phyloP scores from a whole-genome alignment of 2,329 filamentous ascomycete genomes.

The Botrytis cinerea region DNA sequence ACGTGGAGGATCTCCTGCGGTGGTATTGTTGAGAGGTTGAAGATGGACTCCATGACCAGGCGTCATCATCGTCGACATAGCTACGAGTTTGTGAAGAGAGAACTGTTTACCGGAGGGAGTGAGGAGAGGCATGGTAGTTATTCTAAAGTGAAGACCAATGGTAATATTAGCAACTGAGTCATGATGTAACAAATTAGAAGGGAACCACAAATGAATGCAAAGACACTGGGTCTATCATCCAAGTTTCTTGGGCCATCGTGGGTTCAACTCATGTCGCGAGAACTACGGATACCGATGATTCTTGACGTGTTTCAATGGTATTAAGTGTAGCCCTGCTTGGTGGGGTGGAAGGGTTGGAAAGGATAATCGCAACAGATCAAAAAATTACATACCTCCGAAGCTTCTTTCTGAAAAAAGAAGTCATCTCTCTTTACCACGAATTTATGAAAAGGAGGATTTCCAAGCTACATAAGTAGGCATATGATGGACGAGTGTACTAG shows the following conservation, averaged over 20 bases:
- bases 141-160: slow-evolving; percentile 7
- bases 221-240: slow-evolving; percentile 6
- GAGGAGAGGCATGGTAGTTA: slow-evolving; percentile 32
- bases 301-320: slow-evolving; percentile 7
- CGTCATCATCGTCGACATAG: slow-evolving; percentile 40
- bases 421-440: slow-evolving; percentile 8
- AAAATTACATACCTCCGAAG: slow-evolving; percentile 15
- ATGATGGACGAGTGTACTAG: neutral
- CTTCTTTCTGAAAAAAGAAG: slow-evolving; percentile 20
- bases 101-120: slow-evolving; percentile 39
- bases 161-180: slow-evolving; percentile 18
- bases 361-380: neutral
- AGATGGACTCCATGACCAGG: slow-evolving; percentile 34
- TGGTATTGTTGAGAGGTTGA: slow-evolving; percentile 25
- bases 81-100: slow-evolving; percentile 42
- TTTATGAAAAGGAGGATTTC: neutral
- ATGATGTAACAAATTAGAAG: neutral
- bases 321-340: slow-evolving; percentile 11
- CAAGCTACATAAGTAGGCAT: slow-evolving; percentile 2
- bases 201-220: slow-evolving; percentile 20
- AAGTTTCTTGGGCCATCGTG: neutral
- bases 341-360: slow-evolving; percentile 1
- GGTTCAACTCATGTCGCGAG: neutral
- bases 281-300: neutral
- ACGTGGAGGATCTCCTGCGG: slow-evolving; percentile 29